Percentiles rank a stretch among this genome's conserved stretches.
These are phyloP conservation scores for Eragrostis tef DNA, from an alignment of 202 grass and related monocot genomes.

Conservation along the genomic window DNA sequence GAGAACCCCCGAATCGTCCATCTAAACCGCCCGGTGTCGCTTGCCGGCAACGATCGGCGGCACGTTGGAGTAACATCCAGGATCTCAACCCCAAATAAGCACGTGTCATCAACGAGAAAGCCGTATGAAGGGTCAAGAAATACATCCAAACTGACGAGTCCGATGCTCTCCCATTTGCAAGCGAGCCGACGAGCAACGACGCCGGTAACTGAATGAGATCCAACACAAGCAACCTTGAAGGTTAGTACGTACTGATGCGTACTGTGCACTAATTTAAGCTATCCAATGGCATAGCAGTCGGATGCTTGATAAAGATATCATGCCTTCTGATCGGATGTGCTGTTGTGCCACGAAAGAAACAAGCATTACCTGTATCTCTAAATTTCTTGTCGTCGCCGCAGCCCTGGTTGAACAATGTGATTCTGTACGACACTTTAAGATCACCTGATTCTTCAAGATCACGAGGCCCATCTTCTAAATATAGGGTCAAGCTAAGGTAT, in stretches of 20 bases:
- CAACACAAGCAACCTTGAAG: not conserved
- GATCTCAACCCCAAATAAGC: slow-evolving; percentile 11
- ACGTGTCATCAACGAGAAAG: not conserved
- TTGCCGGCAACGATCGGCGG: not conserved
- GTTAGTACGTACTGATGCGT: not conserved
- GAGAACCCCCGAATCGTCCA: not conserved
- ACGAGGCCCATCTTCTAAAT: not conserved
- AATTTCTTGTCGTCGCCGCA: not conserved
- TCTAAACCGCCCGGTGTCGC: not conserved
- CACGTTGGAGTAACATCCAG: not conserved
- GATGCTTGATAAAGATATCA: no score
- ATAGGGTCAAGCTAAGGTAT: not conserved
- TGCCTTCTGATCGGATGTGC: no score
- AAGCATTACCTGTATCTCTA: not conserved
- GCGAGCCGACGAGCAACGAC: not conserved
- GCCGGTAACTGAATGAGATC: not conserved
- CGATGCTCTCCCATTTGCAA: not conserved
- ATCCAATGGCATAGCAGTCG: no score
- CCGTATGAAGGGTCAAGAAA: slow-evolving; percentile 17
- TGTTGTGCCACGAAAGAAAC: not conserved
- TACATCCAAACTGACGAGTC: not conserved
- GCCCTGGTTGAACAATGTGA: slow-evolving; percentile 11
- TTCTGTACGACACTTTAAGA: not conserved
- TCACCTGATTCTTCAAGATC: not conserved
- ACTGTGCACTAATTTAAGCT: no score